phyloP scores from a whole-genome alignment of 345 rosid species.

The Linum tenue region DNA sequence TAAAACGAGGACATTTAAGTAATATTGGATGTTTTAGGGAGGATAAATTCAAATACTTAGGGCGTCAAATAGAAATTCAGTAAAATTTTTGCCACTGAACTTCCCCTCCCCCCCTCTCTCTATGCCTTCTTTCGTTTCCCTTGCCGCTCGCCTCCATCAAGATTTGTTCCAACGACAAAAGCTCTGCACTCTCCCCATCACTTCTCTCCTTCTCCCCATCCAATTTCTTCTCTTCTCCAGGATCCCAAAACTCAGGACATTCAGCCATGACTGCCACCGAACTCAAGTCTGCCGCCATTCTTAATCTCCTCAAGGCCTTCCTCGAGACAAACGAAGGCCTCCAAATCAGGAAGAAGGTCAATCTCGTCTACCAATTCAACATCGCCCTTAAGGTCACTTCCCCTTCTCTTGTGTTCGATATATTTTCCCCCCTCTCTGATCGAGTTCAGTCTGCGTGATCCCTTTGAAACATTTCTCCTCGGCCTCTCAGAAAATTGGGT shows the following conservation, averaged over 20 bases:
- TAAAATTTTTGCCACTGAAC: too few species aligned
- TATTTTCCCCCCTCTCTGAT: neutral
- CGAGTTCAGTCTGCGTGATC: too few species aligned
- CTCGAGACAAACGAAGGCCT: constrained; percentile 66
- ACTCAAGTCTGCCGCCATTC: constrained; percentile 59
- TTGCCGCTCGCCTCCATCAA: too few species aligned
- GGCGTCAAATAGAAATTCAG: too few species aligned
- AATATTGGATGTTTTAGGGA: too few species aligned
- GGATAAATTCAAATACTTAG: too few species aligned
- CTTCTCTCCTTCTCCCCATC: neutral
- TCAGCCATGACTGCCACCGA: constrained; percentile 38
- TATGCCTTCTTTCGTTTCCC: too few species aligned
- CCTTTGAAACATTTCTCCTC: neutral
- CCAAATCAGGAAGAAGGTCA: constrained; percentile 51
- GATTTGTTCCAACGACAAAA: too few species aligned
- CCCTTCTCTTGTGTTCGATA: neutral
- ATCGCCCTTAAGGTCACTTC: constrained; percentile 70
- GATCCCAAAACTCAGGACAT: neutral
- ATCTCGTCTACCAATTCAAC: constrained; percentile 82
- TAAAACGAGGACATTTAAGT: too few species aligned
- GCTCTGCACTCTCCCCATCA: too few species aligned
- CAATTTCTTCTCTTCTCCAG: neutral
- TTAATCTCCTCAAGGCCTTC: constrained; percentile 66
- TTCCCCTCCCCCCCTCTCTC: too few species aligned
- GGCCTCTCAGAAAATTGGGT: constrained; percentile 64